These are phyloP conservation scores for Cladosporium oxysporum DNA, from an alignment of 2,329 filamentous ascomycete genomes.

Conservation along the genomic window DNA sequence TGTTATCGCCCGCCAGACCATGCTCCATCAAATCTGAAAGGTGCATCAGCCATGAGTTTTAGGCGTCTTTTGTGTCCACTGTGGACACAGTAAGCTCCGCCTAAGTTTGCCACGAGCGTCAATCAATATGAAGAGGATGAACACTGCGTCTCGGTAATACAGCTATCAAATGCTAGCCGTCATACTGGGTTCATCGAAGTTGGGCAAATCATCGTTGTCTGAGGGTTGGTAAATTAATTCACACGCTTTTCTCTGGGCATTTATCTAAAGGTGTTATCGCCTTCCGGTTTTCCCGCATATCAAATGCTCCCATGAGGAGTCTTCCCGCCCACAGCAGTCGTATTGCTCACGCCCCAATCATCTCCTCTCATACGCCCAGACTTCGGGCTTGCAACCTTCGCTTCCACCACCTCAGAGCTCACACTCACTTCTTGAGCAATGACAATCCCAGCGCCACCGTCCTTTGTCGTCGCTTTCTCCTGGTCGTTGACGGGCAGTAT, in stretches of 20 bases:
- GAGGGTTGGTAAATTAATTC: too few relatives aligned
- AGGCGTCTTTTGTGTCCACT: too few relatives aligned
- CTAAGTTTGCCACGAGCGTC: too few relatives aligned
- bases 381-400: neutral
- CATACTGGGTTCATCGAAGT: too few relatives aligned
- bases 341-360: slow-evolving; percentile 4
- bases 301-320: neutral
- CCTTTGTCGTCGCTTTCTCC: neutral
- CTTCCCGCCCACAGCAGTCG: slow-evolving; percentile 3
- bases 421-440: slow-evolving; percentile 8
- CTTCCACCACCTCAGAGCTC: neutral
- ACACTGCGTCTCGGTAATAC: too few relatives aligned
- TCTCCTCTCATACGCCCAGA: slow-evolving; percentile 4
- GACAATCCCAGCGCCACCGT: neutral
- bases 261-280: too few relatives aligned
- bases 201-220: too few relatives aligned
- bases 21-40: neutral
- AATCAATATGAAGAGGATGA: too few relatives aligned
- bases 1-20: neutral
- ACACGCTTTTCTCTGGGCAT: too few relatives aligned
- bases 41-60: too few relatives aligned
- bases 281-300: neutral
- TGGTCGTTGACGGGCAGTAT: neutral
- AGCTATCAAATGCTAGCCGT: too few relatives aligned
- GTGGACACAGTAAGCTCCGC: too few relatives aligned